Percentiles rank a stretch among this genome's conserved stretches.
Evolutionary conservation across 179 eudicot species (phyloP).

Genomic region (Gypsophila paniculata): DNA sequence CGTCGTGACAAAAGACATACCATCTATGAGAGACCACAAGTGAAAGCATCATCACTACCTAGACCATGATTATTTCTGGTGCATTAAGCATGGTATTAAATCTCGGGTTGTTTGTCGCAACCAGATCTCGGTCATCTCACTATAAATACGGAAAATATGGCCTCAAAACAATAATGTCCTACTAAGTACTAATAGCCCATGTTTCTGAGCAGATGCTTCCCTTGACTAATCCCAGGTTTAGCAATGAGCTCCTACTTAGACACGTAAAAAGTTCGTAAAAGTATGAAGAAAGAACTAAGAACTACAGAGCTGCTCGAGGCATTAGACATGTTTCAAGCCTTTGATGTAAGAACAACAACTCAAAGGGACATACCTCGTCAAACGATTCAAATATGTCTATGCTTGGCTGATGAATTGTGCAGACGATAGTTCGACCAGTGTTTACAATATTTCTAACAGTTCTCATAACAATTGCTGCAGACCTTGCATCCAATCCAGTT

Average conservation of each 20-base stretch:
- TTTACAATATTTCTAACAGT: conserved; percentile 90
- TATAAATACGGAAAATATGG: too few relatives aligned
- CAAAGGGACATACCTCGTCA: conserved; percentile 58
- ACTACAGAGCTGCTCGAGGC: neutral
- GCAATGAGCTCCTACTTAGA: too few relatives aligned
- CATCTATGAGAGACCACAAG: neutral
- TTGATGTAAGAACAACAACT: neutral
- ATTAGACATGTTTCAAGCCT: neutral
- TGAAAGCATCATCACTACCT: neutral
- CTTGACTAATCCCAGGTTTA: too few relatives aligned
- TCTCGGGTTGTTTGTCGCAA: too few relatives aligned
- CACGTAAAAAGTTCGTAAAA: neutral
- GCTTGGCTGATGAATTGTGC: conserved; percentile 98
- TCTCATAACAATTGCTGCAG: conserved; percentile 98
- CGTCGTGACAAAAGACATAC: conserved; percentile 6
- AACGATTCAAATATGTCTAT: conserved; percentile 94
- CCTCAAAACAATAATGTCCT: too few relatives aligned
- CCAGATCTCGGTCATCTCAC: too few relatives aligned
- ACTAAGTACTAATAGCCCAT: too few relatives aligned
- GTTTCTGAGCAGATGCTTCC: too few relatives aligned
- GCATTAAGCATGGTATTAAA: neutral
- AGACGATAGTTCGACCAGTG: conserved; percentile 92
- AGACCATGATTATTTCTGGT: too few relatives aligned
- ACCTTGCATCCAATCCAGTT: conserved; percentile 91
- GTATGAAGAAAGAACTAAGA: neutral